Evolutionary conservation across 129 eudicot genomes (phyloP), one percentile per base, ranked within the genome.

Genomic region (Helianthus tuberosus): DNA sequence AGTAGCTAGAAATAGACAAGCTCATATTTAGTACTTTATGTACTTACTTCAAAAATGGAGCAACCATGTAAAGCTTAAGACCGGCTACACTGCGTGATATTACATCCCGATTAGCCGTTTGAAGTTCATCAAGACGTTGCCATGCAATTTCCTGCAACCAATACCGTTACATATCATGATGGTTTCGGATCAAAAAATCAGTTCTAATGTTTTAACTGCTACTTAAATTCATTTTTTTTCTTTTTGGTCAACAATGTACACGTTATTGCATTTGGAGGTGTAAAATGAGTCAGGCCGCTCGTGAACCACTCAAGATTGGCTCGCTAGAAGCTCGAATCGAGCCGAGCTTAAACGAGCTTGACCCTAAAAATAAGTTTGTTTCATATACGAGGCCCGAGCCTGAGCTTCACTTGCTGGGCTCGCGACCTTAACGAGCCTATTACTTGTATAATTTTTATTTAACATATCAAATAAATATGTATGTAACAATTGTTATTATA

Each of bases 31-130:
- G 12, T 15, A 14, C 23, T 9, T 63, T 41, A 49, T 11, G 35
- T 46, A 84, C 97, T 80, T 75, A 95, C 99, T 78, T 74, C 57
- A 95, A 61, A 80, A 95, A 95, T 9, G 99, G 99, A 83, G 97
- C 84, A 82, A 95, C 99, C 99, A 95, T 95, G 87, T 95, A 95
- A 70, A 95, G 96, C 90, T 95, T 95, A 69, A 91, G 91, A 48
- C 99, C 99, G 57, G 88, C 81, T 16, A 80, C 82, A 73, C 94
- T 86, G 43, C 96, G 97, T 20, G 99, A 87, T 81, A 95, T 95
- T 69, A 95, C 96, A 74, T 95, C 97, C 47, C 79, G 75, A 74
- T 80, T 89, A 62, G 84, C 89, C 7, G 97, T 82, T 73, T 77
- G 93, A 74, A 95, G 93, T 76, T 95, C 99, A 76, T 95, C 99